phyloP scores from a whole-genome alignment of 164 flowering plant species.

The Dillenia turbinata region DNA sequence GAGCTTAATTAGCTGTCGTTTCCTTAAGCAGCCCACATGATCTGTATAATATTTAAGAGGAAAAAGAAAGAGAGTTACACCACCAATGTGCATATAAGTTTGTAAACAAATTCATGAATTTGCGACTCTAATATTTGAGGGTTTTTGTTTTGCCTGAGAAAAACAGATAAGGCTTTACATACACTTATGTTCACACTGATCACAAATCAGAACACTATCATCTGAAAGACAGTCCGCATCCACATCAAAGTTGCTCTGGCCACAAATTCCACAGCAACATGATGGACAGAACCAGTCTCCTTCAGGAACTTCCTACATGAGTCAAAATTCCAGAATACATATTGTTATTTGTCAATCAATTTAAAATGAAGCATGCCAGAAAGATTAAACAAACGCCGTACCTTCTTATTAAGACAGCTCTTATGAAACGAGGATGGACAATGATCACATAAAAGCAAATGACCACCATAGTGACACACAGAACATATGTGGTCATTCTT shows the following conservation, averaged over 20 bases:
- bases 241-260: slow-evolving; percentile 22
- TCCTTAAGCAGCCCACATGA: slow-evolving; percentile 59
- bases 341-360: slow-evolving; percentile 2
- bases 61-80: too few relatives aligned
- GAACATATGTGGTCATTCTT: slow-evolving; percentile 66
- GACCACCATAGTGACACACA: slow-evolving; percentile 79
- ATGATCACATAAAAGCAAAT: slow-evolving; percentile 66
- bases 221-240: slow-evolving; percentile 20
- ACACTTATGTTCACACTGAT: slow-evolving; percentile 80
- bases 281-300: slow-evolving; percentile 93
- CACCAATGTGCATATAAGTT: too few relatives aligned
- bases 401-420: slow-evolving; percentile 70
- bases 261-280: slow-evolving; percentile 76
- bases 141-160: background rate
- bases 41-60: slow-evolving; percentile 33
- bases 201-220: slow-evolving; percentile 34
- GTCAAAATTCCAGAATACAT: background rate
- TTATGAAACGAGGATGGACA: slow-evolving; percentile 88
- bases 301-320: slow-evolving; percentile 57
- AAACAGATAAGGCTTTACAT: slow-evolving; percentile 19
- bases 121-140: too few relatives aligned
- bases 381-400: slow-evolving; percentile 16
- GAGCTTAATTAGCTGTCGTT: slow-evolving; percentile 15
- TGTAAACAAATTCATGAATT: too few relatives aligned
- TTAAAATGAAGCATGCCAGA: background rate